Base-by-base conservation (phyloP, 2,329 filamentous ascomycete genomes). In the Helotiales sp. region DNA sequence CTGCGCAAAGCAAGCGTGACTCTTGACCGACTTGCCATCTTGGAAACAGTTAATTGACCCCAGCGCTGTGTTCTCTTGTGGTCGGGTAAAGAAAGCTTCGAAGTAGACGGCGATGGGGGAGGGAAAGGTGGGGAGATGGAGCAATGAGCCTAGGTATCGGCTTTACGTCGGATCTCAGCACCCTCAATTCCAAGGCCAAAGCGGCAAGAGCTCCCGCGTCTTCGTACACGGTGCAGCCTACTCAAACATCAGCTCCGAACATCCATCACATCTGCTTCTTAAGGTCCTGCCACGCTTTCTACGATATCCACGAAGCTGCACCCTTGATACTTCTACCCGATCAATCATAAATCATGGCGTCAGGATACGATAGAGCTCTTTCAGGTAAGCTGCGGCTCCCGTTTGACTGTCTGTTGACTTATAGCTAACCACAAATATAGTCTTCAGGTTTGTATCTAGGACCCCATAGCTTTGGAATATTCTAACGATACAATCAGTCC, bases 341-440 rank as follows among this genome's bases (percentile, higher is more conserved):
- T 4, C n/a, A 13, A 62, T 65, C 28, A 63, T 68, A 69, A 75
- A 89, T 61, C 70, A 92, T 96, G 93, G 91, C 93, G 81, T 97
- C 94, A 77, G 95, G 95, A 83, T 99, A 99, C 85, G 96, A 99
- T 85, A 92, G 96, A 91, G 96, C 95, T 83, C 90, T 98, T 81
- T 98, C 95, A 84, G 95, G 94, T 97, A 89, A 84, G 90, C 79
- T 79, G 0, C 68, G 69, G 66, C 62, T 67, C 52, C 28, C 59
- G 11, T 49, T 43, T 22, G 73, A 76, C 67, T 76, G 75, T 76
- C 71, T 76, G 78, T 83, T 87, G 82, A 87, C 80, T 70, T 52
- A 69, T 73, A 70, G 66, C 74, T 71, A 75, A 78, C 67, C 71
- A 26, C 50, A 37, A 78, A 10, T n/a, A 72, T 76, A 97, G 94